A percentile compares a stretch with the other conserved stretches of the same genome.
phyloP scores from a whole-genome alignment of 345 rosid genomes.

The Salix exigua region DNA sequence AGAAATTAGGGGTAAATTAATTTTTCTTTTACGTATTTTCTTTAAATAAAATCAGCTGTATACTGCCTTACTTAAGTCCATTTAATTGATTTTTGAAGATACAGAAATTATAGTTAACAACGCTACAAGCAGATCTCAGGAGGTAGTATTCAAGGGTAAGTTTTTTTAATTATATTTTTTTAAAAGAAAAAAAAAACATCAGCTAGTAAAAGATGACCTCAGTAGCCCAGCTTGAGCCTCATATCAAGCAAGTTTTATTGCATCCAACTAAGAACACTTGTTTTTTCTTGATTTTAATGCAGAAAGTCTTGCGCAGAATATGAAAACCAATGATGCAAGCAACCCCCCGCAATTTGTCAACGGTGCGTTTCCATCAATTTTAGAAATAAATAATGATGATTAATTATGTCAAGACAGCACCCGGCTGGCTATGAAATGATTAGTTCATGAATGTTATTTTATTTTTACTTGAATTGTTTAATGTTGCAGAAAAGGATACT shows the following conservation, averaged over 20 bases:
- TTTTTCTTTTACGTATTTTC: background rate
- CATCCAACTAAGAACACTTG: background rate
- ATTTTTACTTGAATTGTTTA: background rate
- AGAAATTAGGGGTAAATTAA: background rate
- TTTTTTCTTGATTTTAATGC: background rate
- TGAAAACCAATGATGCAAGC: background rate
- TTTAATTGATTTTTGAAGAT: background rate
- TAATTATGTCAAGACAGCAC: background rate
- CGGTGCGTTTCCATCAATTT: background rate
- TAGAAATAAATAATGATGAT: background rate
- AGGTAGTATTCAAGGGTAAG: background rate
- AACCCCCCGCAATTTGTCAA: background rate
- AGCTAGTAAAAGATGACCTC: background rate
- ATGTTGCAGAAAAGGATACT: conserved; percentile 6
- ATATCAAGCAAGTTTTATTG: background rate
- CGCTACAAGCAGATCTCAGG: background rate
- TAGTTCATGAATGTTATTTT: background rate
- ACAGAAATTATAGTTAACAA: background rate
- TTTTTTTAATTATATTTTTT: background rate
- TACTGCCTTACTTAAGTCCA: background rate
- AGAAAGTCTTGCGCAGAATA: background rate
- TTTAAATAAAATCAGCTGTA: background rate
- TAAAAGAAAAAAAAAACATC: background rate
- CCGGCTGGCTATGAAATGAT: background rate
- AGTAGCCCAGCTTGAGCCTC: background rate